Percentiles rank a stretch among this genome's conserved stretches.
Evolutionary conservation across 257 asterid genomes (phyloP).

Genomic region (Marsdenia floribunda): DNA sequence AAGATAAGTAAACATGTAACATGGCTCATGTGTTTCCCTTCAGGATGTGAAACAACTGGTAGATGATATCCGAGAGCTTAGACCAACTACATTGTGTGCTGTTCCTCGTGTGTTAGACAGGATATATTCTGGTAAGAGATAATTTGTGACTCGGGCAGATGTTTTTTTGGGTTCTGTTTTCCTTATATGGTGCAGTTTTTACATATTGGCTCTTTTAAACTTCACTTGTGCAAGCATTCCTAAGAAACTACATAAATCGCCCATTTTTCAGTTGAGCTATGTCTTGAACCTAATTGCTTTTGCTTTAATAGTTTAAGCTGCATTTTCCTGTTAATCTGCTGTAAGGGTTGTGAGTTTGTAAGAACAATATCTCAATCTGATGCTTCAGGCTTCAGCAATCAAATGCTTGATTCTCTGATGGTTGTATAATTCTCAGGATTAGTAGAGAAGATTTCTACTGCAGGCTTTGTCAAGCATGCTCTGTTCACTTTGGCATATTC

Average conservation of each 20-base stretch:
- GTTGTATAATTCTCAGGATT: conserved; percentile 38
- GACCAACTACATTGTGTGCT: conserved; percentile 57
- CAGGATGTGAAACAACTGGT: conserved; percentile 65
- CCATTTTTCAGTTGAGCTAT: neutral
- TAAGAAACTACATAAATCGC: neutral
- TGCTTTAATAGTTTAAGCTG: neutral
- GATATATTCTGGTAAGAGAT: conserved; percentile 58
- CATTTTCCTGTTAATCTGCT: neutral
- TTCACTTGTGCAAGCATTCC: neutral
- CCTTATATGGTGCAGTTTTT: neutral
- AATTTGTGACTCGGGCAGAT: neutral
- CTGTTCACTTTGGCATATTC: conserved; percentile 62
- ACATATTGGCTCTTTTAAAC: neutral
- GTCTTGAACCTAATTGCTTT: neutral
- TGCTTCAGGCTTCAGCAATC: neutral
- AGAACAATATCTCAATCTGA: neutral
- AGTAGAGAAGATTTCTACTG: conserved; percentile 59
- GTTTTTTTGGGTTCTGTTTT: neutral
- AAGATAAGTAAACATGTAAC: neutral
- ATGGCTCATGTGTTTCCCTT: neutral
- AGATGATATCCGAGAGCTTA: conserved; percentile 73
- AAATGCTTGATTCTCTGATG: neutral
- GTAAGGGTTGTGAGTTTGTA: neutral
- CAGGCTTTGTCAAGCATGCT: conserved; percentile 45
- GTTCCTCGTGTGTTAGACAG: conserved; percentile 85